Conservation (phyloP, 352 stramenopile species). For the Globisporangium megalacanthum region DNA sequence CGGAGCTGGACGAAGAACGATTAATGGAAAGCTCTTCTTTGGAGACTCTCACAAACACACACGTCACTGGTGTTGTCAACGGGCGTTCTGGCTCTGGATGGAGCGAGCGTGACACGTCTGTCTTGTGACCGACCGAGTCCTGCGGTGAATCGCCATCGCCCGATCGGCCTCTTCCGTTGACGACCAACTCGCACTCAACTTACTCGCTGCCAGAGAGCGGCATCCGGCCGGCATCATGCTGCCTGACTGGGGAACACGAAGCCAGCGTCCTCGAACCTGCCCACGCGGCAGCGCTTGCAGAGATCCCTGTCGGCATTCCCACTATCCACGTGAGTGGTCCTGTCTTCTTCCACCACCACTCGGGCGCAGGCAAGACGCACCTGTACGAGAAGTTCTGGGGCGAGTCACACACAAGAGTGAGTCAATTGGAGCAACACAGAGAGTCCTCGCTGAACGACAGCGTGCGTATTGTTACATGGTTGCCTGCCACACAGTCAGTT, state of each 20-base stretch:
- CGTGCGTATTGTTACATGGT: conserved; percentile 37
- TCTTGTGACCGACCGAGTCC: neutral
- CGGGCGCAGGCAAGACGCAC: conserved; percentile 8
- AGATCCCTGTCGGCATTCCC: conserved; percentile 32
- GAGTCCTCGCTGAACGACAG: conserved; percentile 3
- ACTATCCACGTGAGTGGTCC: neutral
- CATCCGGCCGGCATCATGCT: neutral
- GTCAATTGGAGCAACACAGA: neutral
- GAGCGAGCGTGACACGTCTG: neutral
- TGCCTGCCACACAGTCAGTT: conserved; percentile 21
- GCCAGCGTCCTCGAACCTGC: conserved; percentile 52
- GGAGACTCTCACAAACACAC: neutral
- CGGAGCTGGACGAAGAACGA: neutral
- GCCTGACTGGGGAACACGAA: conserved; percentile 36
- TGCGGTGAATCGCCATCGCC: neutral
- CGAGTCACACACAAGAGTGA: neutral
- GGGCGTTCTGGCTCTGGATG: neutral
- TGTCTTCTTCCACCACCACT: neutral
- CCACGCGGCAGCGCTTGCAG: conserved; percentile 59
- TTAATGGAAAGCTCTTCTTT: too few species aligned
- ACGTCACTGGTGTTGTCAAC: neutral
- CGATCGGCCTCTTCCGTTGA: neutral
- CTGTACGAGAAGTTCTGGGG: conserved; percentile 70
- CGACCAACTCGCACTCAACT: neutral
- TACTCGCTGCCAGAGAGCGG: neutral